phyloP scores from a whole-genome alignment of 345 rosid genomes.

The Moringa oleifera region DNA sequence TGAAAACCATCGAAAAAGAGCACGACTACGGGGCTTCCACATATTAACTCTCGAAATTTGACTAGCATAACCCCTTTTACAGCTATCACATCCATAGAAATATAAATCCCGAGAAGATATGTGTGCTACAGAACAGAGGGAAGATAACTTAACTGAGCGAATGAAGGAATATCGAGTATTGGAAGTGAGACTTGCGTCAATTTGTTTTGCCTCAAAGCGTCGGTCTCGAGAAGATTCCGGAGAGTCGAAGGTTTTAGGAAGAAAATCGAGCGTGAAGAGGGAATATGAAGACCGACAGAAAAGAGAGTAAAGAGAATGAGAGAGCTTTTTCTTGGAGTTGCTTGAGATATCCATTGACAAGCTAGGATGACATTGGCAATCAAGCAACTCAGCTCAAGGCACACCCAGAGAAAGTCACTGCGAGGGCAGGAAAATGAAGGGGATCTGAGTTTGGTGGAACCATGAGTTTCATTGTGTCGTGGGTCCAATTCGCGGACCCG shows the following conservation, averaged over 20 bases:
- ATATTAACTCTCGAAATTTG: no score
- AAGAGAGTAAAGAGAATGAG: not conserved
- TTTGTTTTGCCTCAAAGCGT: not conserved
- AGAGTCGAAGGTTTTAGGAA: not conserved
- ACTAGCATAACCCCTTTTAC: not conserved
- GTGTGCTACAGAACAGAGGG: not conserved
- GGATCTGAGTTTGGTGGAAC: not conserved
- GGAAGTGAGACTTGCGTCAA: not conserved
- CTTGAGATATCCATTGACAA: not conserved
- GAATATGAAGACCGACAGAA: not conserved
- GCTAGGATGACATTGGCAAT: not conserved
- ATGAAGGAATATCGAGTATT: not conserved
- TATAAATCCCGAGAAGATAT: not conserved
- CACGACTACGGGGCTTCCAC: not conserved
- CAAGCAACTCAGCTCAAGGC: not conserved
- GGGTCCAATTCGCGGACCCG: not conserved
- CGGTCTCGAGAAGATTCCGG: not conserved
- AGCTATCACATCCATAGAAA: not conserved
- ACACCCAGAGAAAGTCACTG: not conserved
- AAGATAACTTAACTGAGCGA: no score
- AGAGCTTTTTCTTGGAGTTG: not conserved
- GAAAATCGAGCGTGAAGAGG: not conserved
- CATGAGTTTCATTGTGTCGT: not conserved
- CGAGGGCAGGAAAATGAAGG: not conserved
- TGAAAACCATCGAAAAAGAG: slow-evolving; percentile 5